Base-by-base conservation (phyloP, 2,329 filamentous ascomycete species). In the Cytospora mali region DNA sequence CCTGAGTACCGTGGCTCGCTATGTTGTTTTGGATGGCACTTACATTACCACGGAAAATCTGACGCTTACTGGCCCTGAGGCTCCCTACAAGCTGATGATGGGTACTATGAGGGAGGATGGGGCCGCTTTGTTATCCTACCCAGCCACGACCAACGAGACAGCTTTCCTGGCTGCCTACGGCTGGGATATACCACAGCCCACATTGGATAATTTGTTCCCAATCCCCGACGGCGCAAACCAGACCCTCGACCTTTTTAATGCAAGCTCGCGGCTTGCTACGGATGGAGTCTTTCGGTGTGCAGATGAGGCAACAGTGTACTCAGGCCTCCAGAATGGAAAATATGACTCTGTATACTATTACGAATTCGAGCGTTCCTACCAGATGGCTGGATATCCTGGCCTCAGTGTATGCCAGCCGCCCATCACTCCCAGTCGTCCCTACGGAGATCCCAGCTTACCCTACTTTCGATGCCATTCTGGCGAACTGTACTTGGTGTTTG, bases 221-320 rank as follows among this genome's bases (percentile, higher is more conserved):
- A 68, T 80, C 29, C 77, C 79, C 23, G 66, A 76, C 2, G 81
- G 82, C 56, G 62, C 77, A 10, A 86, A 81, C 68, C 62, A 69
- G 58, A 80, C 84, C 0, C 76, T 84, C 7, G 79, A 85, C 64
- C 76, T 84, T 2, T 87, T 82, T 76, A 85, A 84, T 64, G 76
- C 82, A 35, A 79, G 79, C 23, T 75, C 81, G 7, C 81, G 81
- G 6, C 75, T 87, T 48, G 79, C 82, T 3, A 87, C 84, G 2
- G 84, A 88, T 70, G 82, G 78, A 57, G 79, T 81, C 10, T 87
- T 87, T 76, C 81, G 84, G 62, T 88, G 85, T 70, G 74, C 84
- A 56, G 83, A 86, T 69, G 79, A 87, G 71, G 84, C 84, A 6
- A 87, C 84, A 3, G 81, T 81, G 7, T 81, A 81, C 68, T 76